phyloP scores from a whole-genome alignment of 768 basidiomycete species.

The Leccinum variicolor region DNA sequence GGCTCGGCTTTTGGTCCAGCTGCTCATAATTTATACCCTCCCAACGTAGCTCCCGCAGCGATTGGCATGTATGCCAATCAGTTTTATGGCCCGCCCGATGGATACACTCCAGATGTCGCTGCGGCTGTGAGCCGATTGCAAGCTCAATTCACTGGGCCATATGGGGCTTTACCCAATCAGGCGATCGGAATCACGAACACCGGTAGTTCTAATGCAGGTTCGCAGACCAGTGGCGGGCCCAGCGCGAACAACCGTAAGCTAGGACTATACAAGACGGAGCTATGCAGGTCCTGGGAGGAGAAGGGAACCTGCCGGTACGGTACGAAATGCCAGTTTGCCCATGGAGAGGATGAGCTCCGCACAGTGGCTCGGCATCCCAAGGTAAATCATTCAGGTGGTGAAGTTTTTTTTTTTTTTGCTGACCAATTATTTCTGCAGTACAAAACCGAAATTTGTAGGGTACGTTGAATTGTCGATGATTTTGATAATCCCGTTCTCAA shows the following conservation, averaged over 20 bases:
- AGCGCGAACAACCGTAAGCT: constrained; percentile 91
- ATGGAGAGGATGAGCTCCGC: constrained; percentile 85
- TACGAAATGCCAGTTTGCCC: constrained; percentile 89
- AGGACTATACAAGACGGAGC: constrained; percentile 86
- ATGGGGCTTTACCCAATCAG: constrained; percentile 47
- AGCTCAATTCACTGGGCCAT: constrained; percentile 51
- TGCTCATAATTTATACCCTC: constrained; percentile 54
- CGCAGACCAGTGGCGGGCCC: constrained; percentile 54
- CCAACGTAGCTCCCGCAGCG: constrained; percentile 38
- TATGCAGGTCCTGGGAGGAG: constrained; percentile 92
- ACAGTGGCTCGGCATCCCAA: constrained; percentile 87
- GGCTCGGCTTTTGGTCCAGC: constrained; percentile 48
- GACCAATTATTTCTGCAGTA: constrained; percentile 48
- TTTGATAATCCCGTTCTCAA: constrained; percentile 4
- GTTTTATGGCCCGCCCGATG: constrained; percentile 62
- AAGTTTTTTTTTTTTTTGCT: constrained; percentile 6
- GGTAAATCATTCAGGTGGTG: constrained; percentile 39
- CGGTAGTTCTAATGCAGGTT: constrained; percentile 24
- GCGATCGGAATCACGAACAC: constrained; percentile 42
- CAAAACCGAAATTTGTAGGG: constrained; percentile 92
- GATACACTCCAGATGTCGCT: constrained; percentile 52
- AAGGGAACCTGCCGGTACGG: constrained; percentile 86
- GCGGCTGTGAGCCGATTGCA: constrained; percentile 64
- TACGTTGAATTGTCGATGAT: constrained; percentile 32
- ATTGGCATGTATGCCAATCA: constrained; percentile 68